Conservation (phyloP, 805 yeast genomes). For the Candida succiphila region DNA sequence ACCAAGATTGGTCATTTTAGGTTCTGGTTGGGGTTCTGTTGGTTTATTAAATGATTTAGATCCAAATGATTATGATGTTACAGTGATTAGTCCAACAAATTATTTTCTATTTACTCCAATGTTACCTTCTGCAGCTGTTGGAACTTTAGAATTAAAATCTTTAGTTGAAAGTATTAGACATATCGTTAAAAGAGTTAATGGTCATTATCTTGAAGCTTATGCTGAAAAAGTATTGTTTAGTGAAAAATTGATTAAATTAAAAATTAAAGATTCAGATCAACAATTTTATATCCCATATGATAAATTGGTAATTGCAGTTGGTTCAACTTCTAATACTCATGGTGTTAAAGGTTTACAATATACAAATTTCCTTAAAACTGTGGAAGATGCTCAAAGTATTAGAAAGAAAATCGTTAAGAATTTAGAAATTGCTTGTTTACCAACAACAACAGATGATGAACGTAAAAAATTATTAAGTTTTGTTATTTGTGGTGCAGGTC, state of each 20-base stretch:
- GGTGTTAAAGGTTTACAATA: slow-evolving; percentile 62
- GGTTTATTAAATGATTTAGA: slow-evolving; percentile 42
- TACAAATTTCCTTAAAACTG: slow-evolving; percentile 54
- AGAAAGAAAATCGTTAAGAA: slow-evolving; percentile 44
- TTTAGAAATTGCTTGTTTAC: slow-evolving; percentile 54
- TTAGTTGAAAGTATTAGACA: slow-evolving; percentile 55
- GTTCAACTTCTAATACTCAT: slow-evolving; percentile 59
- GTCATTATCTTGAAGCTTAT: slow-evolving; percentile 53
- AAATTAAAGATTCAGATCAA: slow-evolving; percentile 27
- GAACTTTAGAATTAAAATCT: slow-evolving; percentile 57
- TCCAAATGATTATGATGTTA: slow-evolving; percentile 50
- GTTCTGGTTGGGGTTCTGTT: slow-evolving; percentile 68
- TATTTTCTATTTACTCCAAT: slow-evolving; percentile 63
- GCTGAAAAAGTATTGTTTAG: slow-evolving; percentile 50
- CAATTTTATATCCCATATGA: slow-evolving; percentile 65
- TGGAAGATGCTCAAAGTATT: slow-evolving; percentile 51
- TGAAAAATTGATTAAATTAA: slow-evolving; percentile 48
- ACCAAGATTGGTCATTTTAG: slow-evolving; percentile 51
- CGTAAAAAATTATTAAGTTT: slow-evolving; percentile 50
- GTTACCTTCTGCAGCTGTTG: slow-evolving; percentile 63
- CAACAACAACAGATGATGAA: slow-evolving; percentile 54
- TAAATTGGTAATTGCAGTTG: slow-evolving; percentile 58
- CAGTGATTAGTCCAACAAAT: slow-evolving; percentile 59
- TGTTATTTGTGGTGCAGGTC: slow-evolving; percentile 69
- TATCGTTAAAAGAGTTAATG: slow-evolving; percentile 40